Conservation (phyloP, 106 monocot genomes). For the Dioscorea zingiberensis region DNA sequence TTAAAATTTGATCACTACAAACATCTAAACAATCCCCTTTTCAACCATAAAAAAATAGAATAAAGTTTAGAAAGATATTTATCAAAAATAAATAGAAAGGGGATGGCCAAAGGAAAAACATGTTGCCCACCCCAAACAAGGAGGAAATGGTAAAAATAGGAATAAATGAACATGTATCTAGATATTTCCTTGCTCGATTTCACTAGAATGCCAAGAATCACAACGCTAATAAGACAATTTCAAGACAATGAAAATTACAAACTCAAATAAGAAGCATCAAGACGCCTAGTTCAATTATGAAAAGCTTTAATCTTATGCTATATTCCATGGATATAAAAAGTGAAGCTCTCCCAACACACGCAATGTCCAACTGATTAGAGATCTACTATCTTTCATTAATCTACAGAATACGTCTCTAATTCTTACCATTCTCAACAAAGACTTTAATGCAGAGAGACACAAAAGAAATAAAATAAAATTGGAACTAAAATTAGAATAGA, state of each 20-base stretch:
- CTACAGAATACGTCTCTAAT: neutral
- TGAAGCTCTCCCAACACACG: neutral
- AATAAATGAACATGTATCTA: too few species aligned
- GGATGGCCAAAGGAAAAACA: neutral
- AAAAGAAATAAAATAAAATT: neutral
- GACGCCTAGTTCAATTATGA: too few species aligned
- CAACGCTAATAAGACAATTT: neutral
- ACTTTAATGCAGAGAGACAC: neutral
- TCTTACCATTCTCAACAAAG: neutral
- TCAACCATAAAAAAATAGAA: neutral
- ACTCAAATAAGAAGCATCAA: neutral
- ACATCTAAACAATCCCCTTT: neutral
- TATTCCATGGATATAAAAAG: neutral
- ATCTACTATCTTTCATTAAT: neutral
- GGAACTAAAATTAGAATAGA: too few species aligned
- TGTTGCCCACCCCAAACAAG: too few species aligned
- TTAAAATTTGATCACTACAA: neutral
- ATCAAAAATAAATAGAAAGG: neutral
- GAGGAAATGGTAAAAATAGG: too few species aligned
- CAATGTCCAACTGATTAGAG: too few species aligned
- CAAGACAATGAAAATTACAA: neutral
- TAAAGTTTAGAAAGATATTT: neutral
- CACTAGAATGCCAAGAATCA: neutral
- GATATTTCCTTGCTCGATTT: neutral
- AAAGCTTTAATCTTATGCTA: neutral